Conservation (phyloP, 305 asterid species). For the Fraxinus baroniana region DNA sequence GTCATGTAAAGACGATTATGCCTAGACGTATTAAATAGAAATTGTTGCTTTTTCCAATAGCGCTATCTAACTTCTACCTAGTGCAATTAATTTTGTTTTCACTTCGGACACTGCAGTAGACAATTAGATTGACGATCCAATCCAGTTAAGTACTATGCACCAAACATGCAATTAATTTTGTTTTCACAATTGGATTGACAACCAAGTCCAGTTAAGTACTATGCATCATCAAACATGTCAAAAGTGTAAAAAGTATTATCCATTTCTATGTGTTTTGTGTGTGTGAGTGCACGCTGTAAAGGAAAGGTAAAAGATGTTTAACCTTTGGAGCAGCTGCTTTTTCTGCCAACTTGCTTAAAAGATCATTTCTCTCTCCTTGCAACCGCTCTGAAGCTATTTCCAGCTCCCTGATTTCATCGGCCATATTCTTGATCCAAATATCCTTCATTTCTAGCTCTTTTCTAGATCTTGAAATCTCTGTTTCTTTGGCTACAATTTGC, state of each 20-base stretch:
- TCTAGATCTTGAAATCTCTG: slow-evolving; percentile 31
- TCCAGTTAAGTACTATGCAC: neutral
- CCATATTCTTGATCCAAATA: slow-evolving; percentile 32
- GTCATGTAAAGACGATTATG: neutral
- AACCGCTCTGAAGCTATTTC: slow-evolving; percentile 22
- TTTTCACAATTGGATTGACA: neutral
- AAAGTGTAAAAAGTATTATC: neutral
- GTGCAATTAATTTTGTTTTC: neutral
- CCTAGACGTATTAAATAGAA: neutral
- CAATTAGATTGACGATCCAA: neutral
- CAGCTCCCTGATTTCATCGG: slow-evolving; percentile 41
- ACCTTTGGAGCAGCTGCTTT: slow-evolving; percentile 42
- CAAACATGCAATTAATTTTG: neutral
- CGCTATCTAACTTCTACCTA: neutral
- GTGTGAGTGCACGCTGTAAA: neutral
- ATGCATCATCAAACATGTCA: neutral
- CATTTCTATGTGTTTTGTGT: neutral
- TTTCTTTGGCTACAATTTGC: slow-evolving; percentile 39
- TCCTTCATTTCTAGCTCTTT: slow-evolving; percentile 35
- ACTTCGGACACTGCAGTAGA: neutral
- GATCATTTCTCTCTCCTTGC: slow-evolving; percentile 37
- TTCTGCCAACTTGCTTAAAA: slow-evolving; percentile 29
- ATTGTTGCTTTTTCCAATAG: neutral
- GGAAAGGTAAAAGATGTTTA: neutral
- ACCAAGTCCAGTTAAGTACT: neutral